phyloP scores from a whole-genome alignment of 345 rosid species.

The Sonneratia alba region DNA sequence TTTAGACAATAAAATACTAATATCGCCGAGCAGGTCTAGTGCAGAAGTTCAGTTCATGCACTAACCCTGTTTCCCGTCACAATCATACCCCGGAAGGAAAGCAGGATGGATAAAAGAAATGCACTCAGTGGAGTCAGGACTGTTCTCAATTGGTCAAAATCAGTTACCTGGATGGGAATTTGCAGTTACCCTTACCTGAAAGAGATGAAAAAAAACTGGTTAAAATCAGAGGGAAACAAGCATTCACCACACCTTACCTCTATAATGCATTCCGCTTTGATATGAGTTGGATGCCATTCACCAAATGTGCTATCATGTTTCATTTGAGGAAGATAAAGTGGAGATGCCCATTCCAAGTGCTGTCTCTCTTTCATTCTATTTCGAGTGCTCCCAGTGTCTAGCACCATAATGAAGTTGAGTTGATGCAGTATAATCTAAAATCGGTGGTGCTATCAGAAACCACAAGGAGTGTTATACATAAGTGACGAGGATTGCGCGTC shows the following conservation, averaged over 20 bases:
- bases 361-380: too few relatives aligned
- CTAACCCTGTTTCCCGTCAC: background rate
- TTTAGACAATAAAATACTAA: background rate
- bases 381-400: too few relatives aligned
- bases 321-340: background rate
- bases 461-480: background rate
- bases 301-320: background rate
- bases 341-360: background rate
- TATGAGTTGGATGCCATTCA: background rate
- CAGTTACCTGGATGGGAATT: conserved; percentile 64
- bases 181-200: conserved; percentile 13
- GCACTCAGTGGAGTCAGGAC: background rate
- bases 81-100: background rate
- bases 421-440: background rate
- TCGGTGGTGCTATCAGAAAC: background rate
- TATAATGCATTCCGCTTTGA: background rate
- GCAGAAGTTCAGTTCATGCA: background rate
- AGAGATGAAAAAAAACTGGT: background rate
- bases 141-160: background rate
- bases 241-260: too few relatives aligned
- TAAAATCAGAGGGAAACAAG: background rate
- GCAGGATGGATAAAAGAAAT: background rate
- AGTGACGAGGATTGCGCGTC: background rate
- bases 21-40: background rate
- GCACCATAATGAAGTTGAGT: too few relatives aligned